phyloP scores from a whole-genome alignment of 2,329 filamentous ascomycete species.

The Septoria linicola region DNA sequence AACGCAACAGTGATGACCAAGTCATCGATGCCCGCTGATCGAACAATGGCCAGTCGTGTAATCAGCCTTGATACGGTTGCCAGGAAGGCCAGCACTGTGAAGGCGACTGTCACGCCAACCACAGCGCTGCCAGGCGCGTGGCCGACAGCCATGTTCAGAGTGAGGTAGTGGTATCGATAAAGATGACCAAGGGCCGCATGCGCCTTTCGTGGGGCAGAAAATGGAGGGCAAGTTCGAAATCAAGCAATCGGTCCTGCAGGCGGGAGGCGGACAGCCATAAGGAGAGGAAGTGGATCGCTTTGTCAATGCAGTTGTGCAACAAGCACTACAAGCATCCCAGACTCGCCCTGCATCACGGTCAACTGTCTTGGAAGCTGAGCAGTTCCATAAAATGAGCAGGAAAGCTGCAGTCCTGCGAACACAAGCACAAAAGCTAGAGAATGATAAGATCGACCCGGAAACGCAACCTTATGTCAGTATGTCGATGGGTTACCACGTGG shows the following conservation, averaged over 20 bases:
- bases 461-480: neutral
- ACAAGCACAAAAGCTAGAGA: neutral
- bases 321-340: slow-evolving; percentile 13
- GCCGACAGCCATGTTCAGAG: slow-evolving; percentile 17
- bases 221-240: neutral
- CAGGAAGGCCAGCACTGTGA: slow-evolving; percentile 28
- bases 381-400: neutral
- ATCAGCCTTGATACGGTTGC: slow-evolving; percentile 25
- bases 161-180: neutral
- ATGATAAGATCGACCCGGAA: slow-evolving; percentile 11
- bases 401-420: slow-evolving; percentile 3
- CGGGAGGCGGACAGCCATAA: slow-evolving; percentile 8
- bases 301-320: slow-evolving; percentile 14
- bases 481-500: neutral
- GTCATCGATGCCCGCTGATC: slow-evolving; percentile 31
- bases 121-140: slow-evolving; percentile 32
- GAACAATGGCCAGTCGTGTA: slow-evolving; percentile 28
- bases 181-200: neutral
- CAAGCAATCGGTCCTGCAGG: neutral
- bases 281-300: neutral
- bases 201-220: neutral
- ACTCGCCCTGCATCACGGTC: slow-evolving; percentile 15
- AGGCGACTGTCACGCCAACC: slow-evolving; percentile 29
- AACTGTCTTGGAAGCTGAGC: slow-evolving; percentile 1
- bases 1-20: slow-evolving; percentile 25